Conservation (phyloP, 2,329 filamentous ascomycete genomes). For the Grosmannia huntii region DNA sequence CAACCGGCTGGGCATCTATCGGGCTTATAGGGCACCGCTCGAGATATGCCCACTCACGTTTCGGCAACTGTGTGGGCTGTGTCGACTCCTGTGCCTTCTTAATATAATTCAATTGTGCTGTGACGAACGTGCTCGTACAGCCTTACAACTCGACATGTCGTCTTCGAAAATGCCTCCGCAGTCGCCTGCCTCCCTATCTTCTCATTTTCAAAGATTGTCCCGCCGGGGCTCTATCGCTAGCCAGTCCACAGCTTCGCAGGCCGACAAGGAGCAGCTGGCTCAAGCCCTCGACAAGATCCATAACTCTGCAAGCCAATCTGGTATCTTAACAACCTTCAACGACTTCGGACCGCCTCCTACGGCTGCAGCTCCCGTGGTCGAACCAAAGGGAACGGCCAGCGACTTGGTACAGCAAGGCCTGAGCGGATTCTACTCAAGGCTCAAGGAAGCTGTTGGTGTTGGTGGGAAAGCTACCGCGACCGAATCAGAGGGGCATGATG, state of each 20-base stretch:
- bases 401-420: constrained; percentile 76
- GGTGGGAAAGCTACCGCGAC: constrained; percentile 31
- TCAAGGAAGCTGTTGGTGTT: constrained; percentile 70
- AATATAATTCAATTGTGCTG: background rate
- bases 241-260: constrained; percentile 34
- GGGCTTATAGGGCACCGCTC: background rate
- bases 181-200: constrained; percentile 17
- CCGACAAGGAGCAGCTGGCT: constrained; percentile 63
- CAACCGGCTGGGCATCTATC: background rate
- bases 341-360: constrained; percentile 64
- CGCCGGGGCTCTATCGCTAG: constrained; percentile 27
- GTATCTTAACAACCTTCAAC: constrained; percentile 82
- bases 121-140: background rate
- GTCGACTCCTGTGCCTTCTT: background rate
- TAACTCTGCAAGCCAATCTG: constrained; percentile 72
- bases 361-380: constrained; percentile 40
- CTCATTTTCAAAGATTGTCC: constrained; percentile 18
- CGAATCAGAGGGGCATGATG: constrained; percentile 29
- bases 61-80: background rate
- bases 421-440: constrained; percentile 75
- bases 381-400: constrained; percentile 56
- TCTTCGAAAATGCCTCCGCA: constrained; percentile 11
- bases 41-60: background rate
- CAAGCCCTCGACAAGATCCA: constrained; percentile 80
- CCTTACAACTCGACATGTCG: background rate